These are phyloP conservation scores for Penicillium flavigenum DNA, from an alignment of 495 filamentous ascomycete genomes.

Conservation along the genomic window DNA sequence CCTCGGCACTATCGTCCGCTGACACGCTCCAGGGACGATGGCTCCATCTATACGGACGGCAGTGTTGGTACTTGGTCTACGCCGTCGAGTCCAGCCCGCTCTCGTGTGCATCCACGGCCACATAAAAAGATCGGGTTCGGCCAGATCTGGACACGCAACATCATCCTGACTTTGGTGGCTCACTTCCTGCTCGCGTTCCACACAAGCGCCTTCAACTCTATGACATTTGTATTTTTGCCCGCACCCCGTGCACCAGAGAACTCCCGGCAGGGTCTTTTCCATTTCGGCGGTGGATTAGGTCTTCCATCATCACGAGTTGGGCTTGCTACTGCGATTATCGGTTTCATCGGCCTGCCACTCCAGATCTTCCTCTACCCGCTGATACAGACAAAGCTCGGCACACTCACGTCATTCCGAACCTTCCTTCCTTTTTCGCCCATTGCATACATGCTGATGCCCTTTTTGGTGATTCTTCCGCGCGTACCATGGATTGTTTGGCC, in stretches of 20 bases:
- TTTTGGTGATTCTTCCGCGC: conserved; percentile 59
- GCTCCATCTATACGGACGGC: conserved; percentile 34
- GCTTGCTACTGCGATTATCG: conserved; percentile 66
- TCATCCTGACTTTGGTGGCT: conserved; percentile 59
- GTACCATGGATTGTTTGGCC: conserved; percentile 51
- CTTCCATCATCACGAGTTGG: conserved; percentile 68
- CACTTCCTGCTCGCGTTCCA: conserved; percentile 72
- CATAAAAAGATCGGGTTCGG: conserved; percentile 50
- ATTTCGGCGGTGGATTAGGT: conserved; percentile 72
- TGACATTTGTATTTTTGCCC: conserved; percentile 72
- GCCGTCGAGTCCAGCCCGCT: conserved; percentile 29
- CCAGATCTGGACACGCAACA: conserved; percentile 61
- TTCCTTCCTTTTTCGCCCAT: conserved; percentile 64
- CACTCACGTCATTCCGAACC: conserved; percentile 56
- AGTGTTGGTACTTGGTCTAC: conserved; percentile 29
- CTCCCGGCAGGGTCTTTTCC: conserved; percentile 51
- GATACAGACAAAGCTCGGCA: conserved; percentile 60
- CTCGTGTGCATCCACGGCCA: conserved; percentile 14
- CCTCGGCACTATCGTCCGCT: conserved; percentile 33
- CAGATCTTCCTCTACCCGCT: conserved; percentile 71
- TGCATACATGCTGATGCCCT: conserved; percentile 65
- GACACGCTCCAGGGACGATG: conserved; percentile 28
- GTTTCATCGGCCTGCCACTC: conserved; percentile 64
- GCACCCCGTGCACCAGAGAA: conserved; percentile 56
- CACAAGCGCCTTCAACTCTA: conserved; percentile 70